Percentiles rank a stretch among this genome's conserved stretches.
phyloP scores from a whole-genome alignment of 2,329 filamentous ascomycete genomes.

The Xenoacremonium recifei region DNA sequence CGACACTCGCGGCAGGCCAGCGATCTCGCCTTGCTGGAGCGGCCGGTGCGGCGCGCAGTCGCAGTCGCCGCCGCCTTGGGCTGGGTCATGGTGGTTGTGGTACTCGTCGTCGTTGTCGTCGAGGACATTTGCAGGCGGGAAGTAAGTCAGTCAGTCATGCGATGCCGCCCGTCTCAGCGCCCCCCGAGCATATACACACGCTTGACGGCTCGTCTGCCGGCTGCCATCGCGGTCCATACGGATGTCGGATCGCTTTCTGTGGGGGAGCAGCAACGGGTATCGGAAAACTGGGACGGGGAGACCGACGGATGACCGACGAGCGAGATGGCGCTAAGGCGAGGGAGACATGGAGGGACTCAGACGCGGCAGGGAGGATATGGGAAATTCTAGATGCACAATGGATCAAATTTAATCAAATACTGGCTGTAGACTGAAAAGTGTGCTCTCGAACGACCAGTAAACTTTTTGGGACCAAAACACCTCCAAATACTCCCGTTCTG shows the following conservation, averaged over 20 bases:
- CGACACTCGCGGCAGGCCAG: slow-evolving; percentile 27
- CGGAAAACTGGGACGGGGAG: not conserved
- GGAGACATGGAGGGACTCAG: no score
- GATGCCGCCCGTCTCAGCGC: not conserved
- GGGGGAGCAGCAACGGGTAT: not conserved
- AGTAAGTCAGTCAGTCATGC: not conserved
- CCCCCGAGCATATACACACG: not conserved
- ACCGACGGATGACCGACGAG: not conserved
- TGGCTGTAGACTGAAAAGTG: no score
- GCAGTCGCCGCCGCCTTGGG: slow-evolving; percentile 9
- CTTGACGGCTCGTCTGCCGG: slow-evolving; percentile 5
- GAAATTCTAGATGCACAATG: no score
- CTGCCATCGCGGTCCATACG: slow-evolving; percentile 19
- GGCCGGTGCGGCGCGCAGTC: slow-evolving; percentile 19
- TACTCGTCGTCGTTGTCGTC: not conserved
- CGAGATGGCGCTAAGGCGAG: no score
- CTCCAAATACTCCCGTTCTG: no score
- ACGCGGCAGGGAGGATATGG: no score
- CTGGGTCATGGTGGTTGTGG: not conserved
- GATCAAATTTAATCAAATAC: no score
- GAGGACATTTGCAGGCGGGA: not conserved
- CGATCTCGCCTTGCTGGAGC: slow-evolving; percentile 25
- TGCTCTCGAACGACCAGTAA: no score
- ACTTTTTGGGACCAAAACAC: no score
- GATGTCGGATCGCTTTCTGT: slow-evolving; percentile 16